Evolutionary conservation across 2,329 filamentous ascomycete genomes (phyloP), one percentile per base, ranked within the genome.

Genomic region (Elsinoe fawcettii): DNA sequence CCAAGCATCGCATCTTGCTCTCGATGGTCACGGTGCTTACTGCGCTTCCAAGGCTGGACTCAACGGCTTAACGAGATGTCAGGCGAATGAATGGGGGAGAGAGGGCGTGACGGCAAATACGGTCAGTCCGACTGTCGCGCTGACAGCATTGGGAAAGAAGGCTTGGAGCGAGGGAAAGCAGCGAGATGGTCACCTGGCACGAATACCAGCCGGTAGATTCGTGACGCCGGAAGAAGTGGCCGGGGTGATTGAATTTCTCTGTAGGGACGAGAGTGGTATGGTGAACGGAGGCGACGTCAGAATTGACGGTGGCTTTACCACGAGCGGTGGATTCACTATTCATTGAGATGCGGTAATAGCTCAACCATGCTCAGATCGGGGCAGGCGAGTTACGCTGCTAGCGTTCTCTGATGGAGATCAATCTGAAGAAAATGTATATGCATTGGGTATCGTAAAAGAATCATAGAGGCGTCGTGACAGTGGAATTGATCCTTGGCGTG

Each of bases 231-330:
- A 71, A 44, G 69, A 90, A 74, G 69, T 87, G 82, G 67, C 92
- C 75, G 69, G 92, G 86, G 60, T 82, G 80, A 87, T 93, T 64
- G 64, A 66, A 0, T 70, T 67, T 56, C 55, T 73, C 41, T 67
- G 66, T 9, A 65, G 65, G 60, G 70, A 71, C 59, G 66, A 66
- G 51, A 63, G 65, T 11, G 56, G 65, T 53, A 73, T 70, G 63
- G 62, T 68, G 39, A 73, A 67, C 51, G 71, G 71, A 6, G 67
- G 67, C 59, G 71, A 73, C 37, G 59, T 74, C 11, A 64, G 65
- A 34, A 65, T 72, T 55, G 72, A 69, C 60, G 67, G 67, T 2
- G 66, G 66, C 3, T 69, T 63, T 44, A 67, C 53, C 5, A 55
- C 53, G 9, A 55, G 53, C 23, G 53, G 53, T 4, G 53, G 53